These are phyloP conservation scores for Trypanosoma cruzi DNA, from an alignment of 208 protist species.

Conservation along the genomic window DNA sequence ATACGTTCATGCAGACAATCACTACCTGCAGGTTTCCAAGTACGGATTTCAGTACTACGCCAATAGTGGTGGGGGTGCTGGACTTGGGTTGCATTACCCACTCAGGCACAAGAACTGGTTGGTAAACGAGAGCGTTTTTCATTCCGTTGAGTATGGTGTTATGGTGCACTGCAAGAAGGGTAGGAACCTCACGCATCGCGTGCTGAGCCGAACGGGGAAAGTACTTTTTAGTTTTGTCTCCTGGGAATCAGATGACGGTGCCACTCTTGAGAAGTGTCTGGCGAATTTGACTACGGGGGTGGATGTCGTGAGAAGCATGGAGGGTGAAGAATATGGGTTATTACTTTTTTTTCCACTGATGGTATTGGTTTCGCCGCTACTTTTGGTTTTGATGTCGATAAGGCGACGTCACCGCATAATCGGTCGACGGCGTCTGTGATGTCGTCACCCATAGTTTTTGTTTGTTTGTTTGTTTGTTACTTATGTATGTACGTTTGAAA, in stretches of 20 bases:
- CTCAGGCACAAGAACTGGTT: conserved; percentile 16
- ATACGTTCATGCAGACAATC: conserved; percentile 56
- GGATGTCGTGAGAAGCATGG: not conserved
- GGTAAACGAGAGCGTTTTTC: conserved; percentile 26
- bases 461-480: conserved; percentile 1
- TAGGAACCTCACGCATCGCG: conserved; percentile 18
- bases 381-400: conserved; percentile 10
- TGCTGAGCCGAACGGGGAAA: conserved; percentile 14
- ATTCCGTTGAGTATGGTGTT: conserved; percentile 19
- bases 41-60: conserved; percentile 40
- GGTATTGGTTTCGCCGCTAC: not conserved
- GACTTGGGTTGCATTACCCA: conserved; percentile 30
- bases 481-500: no score
- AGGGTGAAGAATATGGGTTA: not conserved
- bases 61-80: conserved; percentile 43
- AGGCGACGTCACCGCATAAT: not conserved
- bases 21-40: conserved; percentile 53
- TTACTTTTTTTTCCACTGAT: not conserved
- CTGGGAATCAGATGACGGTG: not conserved
- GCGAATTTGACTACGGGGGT: not conserved
- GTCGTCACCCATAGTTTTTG: not conserved
- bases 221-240: conserved; percentile 19
- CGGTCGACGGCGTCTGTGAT: not conserved
- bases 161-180: conserved; percentile 34
- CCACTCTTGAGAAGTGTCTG: conserved; percentile 4